These are phyloP conservation scores for Alternaria novae-zelandiae DNA, from an alignment of 2,329 filamentous ascomycete genomes.

Conservation along the genomic window DNA sequence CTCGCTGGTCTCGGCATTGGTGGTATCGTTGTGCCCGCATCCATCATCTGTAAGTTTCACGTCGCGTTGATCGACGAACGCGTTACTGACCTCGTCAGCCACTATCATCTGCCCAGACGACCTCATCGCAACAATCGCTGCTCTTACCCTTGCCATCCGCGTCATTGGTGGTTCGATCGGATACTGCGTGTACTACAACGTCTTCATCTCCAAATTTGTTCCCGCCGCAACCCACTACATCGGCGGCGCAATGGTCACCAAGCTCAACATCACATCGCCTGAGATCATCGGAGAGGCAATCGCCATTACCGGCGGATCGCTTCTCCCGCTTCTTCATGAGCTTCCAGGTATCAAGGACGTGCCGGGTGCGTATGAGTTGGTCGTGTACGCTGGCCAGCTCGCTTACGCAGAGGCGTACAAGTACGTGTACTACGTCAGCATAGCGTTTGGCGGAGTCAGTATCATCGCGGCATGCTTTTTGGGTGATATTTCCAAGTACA, in stretches of 20 bases:
- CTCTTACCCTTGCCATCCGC: slow-evolving; percentile 70
- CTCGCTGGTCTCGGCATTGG: slow-evolving; percentile 70
- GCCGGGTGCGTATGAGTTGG: slow-evolving; percentile 34
- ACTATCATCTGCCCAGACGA: slow-evolving; percentile 74
- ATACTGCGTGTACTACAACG: slow-evolving; percentile 58
- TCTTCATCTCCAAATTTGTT: slow-evolving; percentile 40
- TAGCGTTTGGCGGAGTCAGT: slow-evolving; percentile 65
- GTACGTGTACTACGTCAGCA: slow-evolving; percentile 67
- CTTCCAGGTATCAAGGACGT: slow-evolving; percentile 56
- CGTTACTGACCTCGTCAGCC: slow-evolving; percentile 40
- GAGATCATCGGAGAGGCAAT: slow-evolving; percentile 58
- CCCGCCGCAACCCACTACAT: slow-evolving; percentile 33
- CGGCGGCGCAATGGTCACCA: slow-evolving; percentile 54
- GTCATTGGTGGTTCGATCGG: slow-evolving; percentile 71
- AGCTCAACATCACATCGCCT: slow-evolving; percentile 56
- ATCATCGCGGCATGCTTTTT: slow-evolving; percentile 65
- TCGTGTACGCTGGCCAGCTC: slow-evolving; percentile 63
- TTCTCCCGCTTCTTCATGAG: slow-evolving; percentile 55
- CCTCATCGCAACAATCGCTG: slow-evolving; percentile 71
- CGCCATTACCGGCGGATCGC: slow-evolving; percentile 51
- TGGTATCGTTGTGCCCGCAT: slow-evolving; percentile 70
- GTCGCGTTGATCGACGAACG: background rate
- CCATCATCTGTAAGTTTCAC: slow-evolving; percentile 58
- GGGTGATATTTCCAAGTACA: slow-evolving; percentile 59
- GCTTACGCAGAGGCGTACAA: slow-evolving; percentile 66